Evolutionary conservation across 2,329 filamentous ascomycete genomes (phyloP).

Genomic region (Drechslerella coelobrocha): DNA sequence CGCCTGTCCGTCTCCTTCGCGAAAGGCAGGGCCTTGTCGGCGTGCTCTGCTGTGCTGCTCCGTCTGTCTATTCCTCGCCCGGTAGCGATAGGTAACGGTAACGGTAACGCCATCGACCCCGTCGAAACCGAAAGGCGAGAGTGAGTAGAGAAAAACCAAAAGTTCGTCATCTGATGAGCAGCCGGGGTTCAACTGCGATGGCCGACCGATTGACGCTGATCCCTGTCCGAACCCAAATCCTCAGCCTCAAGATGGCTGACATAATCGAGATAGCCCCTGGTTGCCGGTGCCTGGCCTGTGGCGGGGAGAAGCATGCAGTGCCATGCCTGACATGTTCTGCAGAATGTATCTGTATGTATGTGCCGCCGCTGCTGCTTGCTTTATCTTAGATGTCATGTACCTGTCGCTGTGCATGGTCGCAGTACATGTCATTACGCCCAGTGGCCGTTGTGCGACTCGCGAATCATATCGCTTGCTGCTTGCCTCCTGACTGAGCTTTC

Average conservation of each 20-base stretch:
- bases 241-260: background rate
- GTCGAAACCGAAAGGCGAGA: no score
- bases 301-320: background rate
- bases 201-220: constrained; percentile 1
- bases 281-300: background rate
- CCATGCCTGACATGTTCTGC: no score
- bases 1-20: no score
- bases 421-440: background rate
- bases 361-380: no score
- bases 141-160: no score
- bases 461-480: background rate
- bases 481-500: background rate
- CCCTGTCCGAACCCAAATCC: background rate
- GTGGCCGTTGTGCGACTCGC: constrained; percentile 1
- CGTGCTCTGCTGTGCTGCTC: background rate
- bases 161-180: constrained; percentile 43
- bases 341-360: background rate
- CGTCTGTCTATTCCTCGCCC: constrained; percentile 1
- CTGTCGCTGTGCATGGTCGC: background rate
- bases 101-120: constrained; percentile 9
- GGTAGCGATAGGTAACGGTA: constrained; percentile 41
- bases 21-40: no score
- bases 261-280: background rate
- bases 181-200: constrained; percentile 5
- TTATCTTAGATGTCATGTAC: no score